These are phyloP conservation scores for Xylaria bambusicola DNA, from an alignment of 495 filamentous ascomycete species.

Conservation along the genomic window DNA sequence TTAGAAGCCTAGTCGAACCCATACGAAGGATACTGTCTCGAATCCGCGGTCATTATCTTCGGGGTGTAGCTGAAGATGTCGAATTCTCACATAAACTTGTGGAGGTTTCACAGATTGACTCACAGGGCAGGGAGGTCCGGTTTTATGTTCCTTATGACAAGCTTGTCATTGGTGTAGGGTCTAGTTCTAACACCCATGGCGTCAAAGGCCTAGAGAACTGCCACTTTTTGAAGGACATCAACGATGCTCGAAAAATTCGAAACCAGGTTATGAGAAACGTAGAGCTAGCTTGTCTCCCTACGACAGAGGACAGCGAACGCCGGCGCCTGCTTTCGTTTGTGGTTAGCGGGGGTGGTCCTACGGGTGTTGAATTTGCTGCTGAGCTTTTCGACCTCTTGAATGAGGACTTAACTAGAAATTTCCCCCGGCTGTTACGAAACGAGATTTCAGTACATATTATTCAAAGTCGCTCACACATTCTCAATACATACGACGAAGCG, in stretches of 20 bases:
- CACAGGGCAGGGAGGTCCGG: constrained; percentile 65
- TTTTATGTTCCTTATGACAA: constrained; percentile 99
- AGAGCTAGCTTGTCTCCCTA: constrained; percentile 90
- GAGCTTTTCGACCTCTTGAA: constrained; percentile 96
- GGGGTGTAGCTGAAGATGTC: constrained; percentile 80
- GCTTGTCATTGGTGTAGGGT: constrained; percentile 92
- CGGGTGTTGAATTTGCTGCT: constrained; percentile 96
- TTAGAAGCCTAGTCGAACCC: constrained; percentile 89
- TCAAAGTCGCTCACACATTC: constrained; percentile 87
- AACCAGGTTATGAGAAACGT: constrained; percentile 90
- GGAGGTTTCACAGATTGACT: constrained; percentile 74
- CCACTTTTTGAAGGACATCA: constrained; percentile 90
- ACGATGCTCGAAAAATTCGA: constrained; percentile 85
- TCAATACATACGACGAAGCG: constrained; percentile 98
- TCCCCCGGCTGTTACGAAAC: constrained; percentile 87
- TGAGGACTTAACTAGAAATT: constrained; percentile 82
- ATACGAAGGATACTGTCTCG: constrained; percentile 78
- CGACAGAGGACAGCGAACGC: constrained; percentile 86
- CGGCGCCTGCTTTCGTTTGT: constrained; percentile 90
- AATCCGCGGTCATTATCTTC: constrained; percentile 85
- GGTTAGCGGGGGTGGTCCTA: constrained; percentile 91
- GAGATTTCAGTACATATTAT: constrained; percentile 98
- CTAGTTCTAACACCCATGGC: constrained; percentile 90
- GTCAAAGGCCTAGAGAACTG: constrained; percentile 95
- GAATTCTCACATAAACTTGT: constrained; percentile 90